These are phyloP conservation scores for Biscogniauxia sp. DNA, from an alignment of 2,329 filamentous ascomycete species.

Conservation along the genomic window DNA sequence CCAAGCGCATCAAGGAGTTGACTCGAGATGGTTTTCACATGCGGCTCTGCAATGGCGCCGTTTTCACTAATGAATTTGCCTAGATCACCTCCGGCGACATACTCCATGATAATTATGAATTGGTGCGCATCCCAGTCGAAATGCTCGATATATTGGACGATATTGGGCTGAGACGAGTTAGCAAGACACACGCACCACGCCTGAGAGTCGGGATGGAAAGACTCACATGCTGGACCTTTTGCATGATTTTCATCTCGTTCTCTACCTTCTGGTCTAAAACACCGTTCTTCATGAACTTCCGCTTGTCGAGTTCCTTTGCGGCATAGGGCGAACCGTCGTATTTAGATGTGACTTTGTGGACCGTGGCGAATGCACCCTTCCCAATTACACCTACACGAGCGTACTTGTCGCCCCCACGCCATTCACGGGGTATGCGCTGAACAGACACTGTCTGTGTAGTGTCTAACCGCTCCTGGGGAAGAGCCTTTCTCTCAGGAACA, in stretches of 20 bases:
- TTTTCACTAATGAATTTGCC: conserved; percentile 66
- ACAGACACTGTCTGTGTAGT: conserved; percentile 12
- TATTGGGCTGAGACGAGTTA: conserved; percentile 62
- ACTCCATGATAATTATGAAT: conserved; percentile 98
- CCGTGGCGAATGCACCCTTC: conserved; percentile 91
- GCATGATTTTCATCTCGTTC: conserved; percentile 97
- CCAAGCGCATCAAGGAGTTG: conserved; percentile 80
- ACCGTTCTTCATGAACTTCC: conserved; percentile 89
- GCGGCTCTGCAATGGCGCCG: conserved; percentile 62
- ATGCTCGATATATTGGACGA: conserved; percentile 88
- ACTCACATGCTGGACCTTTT: conserved; percentile 75
- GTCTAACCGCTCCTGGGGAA: conserved; percentile 24
- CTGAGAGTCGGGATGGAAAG: neutral
- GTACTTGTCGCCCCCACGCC: conserved; percentile 82
- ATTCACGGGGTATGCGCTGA: conserved; percentile 56
- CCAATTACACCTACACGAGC: conserved; percentile 80
- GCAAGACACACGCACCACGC: conserved; percentile 3
- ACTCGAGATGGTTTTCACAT: conserved; percentile 68
- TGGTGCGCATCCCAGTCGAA: conserved; percentile 77
- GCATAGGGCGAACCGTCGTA: conserved; percentile 81
- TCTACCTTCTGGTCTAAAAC: conserved; percentile 87
- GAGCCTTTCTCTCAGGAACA: conserved; percentile 15
- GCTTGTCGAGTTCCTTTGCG: conserved; percentile 93
- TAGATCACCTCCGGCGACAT: conserved; percentile 77
- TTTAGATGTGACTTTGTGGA: conserved; percentile 86